Percentiles rank a stretch among this genome's conserved stretches.
These are phyloP conservation scores for Orobanche coerulescens DNA, from an alignment of 257 asterid species.

Conservation along the genomic window DNA sequence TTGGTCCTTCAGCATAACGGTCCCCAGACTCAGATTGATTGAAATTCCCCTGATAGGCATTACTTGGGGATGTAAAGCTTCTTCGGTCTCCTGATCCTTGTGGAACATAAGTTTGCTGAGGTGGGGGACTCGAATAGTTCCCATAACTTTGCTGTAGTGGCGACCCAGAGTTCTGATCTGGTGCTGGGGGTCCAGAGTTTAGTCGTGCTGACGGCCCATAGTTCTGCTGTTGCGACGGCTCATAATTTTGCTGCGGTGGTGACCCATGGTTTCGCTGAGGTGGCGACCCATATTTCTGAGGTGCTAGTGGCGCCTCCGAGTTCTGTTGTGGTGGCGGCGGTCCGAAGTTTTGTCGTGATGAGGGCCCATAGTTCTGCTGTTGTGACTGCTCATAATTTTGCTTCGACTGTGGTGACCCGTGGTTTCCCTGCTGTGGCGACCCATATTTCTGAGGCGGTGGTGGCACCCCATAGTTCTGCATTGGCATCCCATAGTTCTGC, in stretches of 20 bases:
- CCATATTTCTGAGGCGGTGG: slow-evolving; percentile 26
- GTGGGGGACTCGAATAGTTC: slow-evolving; percentile 19
- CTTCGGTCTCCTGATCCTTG: slow-evolving; percentile 31
- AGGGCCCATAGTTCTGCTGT: slow-evolving; percentile 22
- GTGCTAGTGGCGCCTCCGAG: slow-evolving; percentile 19
- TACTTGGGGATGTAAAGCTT: slow-evolving; percentile 24
- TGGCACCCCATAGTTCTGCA: slow-evolving; percentile 24
- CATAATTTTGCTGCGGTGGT: slow-evolving; percentile 30
- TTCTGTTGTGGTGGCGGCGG: slow-evolving; percentile 22
- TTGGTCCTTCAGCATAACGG: slow-evolving; percentile 24
- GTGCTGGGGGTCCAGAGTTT: slow-evolving; percentile 19
- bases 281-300: slow-evolving; percentile 22
- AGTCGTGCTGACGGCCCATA: slow-evolving; percentile 27
- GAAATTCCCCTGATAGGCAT: slow-evolving; percentile 21
- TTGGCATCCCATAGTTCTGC: slow-evolving; percentile 21
- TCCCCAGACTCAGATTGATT: slow-evolving; percentile 22
- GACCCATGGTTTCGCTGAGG: slow-evolving; percentile 27
- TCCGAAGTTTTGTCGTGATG: slow-evolving; percentile 26
- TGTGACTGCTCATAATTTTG: slow-evolving; percentile 24
- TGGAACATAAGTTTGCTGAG: slow-evolving; percentile 25
- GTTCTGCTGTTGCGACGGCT: slow-evolving; percentile 24
- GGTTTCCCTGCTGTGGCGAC: slow-evolving; percentile 31
- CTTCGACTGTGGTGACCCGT: slow-evolving; percentile 27
- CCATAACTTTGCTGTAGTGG: slow-evolving; percentile 37
- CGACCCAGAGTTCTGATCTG: slow-evolving; percentile 23